These are phyloP conservation scores for Triticum dicoccoides DNA, from an alignment of 176 grass and related monocot species.

Conservation along the genomic window DNA sequence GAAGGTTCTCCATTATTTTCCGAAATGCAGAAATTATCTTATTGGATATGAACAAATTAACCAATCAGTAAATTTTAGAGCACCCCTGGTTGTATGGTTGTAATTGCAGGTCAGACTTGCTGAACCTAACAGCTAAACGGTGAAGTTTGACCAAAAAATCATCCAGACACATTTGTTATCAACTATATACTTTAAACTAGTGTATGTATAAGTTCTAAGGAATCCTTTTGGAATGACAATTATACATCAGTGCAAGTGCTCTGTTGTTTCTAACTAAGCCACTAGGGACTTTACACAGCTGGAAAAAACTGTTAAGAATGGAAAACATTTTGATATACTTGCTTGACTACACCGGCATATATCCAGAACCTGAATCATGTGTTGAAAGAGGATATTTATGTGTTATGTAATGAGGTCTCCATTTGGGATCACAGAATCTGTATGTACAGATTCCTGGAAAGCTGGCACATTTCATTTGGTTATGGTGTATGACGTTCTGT, in stretches of 20 bases:
- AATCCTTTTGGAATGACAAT: not conserved
- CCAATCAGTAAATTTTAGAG: not conserved
- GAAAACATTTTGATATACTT: not conserved
- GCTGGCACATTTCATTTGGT: constrained; percentile 1
- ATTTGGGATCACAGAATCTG: not conserved
- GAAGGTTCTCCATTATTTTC: constrained; percentile 5
- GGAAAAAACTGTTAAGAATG: not conserved
- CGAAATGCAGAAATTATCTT: not conserved
- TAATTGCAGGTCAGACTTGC: not conserved
- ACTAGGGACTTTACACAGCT: not conserved
- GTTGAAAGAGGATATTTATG: not conserved
- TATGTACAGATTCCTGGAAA: not conserved
- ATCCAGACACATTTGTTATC: not conserved
- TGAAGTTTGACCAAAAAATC: constrained; percentile 1
- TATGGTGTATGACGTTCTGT: not conserved
- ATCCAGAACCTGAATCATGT: constrained; percentile 11
- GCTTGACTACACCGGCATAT: constrained; percentile 12
- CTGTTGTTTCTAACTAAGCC: not conserved
- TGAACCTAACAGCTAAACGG: not conserved
- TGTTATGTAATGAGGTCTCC: not conserved
- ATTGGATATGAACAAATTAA: not conserved
- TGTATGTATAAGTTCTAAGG: not conserved
- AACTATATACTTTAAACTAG: not conserved
- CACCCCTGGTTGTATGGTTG: not conserved
- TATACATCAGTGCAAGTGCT: not conserved